Evolutionary conservation across 2,329 filamentous ascomycete genomes (phyloP).

Genomic region (Biscogniauxia mediterranea): DNA sequence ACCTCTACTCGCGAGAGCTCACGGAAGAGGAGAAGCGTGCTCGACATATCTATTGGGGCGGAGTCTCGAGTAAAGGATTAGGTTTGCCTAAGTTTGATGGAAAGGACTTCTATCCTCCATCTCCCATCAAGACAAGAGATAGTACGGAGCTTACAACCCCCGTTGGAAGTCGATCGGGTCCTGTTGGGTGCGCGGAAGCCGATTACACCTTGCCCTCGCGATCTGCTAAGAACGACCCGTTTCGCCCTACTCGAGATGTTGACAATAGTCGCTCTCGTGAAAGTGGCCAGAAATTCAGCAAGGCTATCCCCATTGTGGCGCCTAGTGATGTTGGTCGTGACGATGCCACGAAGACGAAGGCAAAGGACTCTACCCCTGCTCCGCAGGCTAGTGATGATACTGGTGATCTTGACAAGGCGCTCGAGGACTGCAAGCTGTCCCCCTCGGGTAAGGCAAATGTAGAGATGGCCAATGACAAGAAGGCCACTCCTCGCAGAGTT

Average conservation of each 20-base stretch:
- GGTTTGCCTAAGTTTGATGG: slow-evolving; percentile 64
- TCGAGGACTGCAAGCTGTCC: slow-evolving; percentile 12
- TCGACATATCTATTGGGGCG: slow-evolving; percentile 60
- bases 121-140: slow-evolving; percentile 42
- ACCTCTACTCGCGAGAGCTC: slow-evolving; percentile 55
- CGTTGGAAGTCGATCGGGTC: slow-evolving; percentile 2
- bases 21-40: slow-evolving; percentile 59
- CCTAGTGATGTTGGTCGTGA: slow-evolving; percentile 22
- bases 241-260: slow-evolving; percentile 21
- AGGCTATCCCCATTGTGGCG: slow-evolving; percentile 35
- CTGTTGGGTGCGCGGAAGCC: slow-evolving; percentile 9
- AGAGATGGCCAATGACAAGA: slow-evolving; percentile 14
- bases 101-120: slow-evolving; percentile 61
- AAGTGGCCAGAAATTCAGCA: slow-evolving; percentile 28
- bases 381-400: slow-evolving; percentile 7
- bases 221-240: slow-evolving; percentile 26
- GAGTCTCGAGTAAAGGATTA: slow-evolving; percentile 48
- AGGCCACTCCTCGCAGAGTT: slow-evolving; percentile 20
- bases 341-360: slow-evolving; percentile 12
- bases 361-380: slow-evolving; percentile 2
- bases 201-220: slow-evolving; percentile 15
- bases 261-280: slow-evolving; percentile 25
- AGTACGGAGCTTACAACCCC: slow-evolving; percentile 1
- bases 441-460: slow-evolving; percentile 10
- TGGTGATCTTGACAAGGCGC: slow-evolving; percentile 11